These are phyloP conservation scores for Comarum palustre DNA, from an alignment of 306 rosid genomes.

Conservation along the genomic window DNA sequence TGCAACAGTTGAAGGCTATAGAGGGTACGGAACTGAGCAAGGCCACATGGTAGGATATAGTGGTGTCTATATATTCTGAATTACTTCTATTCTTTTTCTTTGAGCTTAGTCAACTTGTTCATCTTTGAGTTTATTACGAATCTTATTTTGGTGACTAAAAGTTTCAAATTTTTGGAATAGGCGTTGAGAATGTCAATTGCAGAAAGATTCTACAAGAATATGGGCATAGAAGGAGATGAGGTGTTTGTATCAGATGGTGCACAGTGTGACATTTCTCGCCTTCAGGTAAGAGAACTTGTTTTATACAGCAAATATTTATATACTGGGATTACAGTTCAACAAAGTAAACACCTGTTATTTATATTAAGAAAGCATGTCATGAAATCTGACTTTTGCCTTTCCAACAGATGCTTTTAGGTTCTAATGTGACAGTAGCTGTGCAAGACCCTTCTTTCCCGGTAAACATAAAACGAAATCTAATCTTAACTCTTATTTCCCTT, in stretches of 20 bases:
- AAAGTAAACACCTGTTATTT: neutral
- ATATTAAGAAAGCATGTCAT: neutral
- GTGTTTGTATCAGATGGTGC: constrained; percentile 69
- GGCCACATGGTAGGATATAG: constrained; percentile 49
- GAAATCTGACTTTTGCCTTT: neutral
- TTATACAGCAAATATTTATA: neutral
- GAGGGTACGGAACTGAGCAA: constrained; percentile 72
- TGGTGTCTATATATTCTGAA: neutral
- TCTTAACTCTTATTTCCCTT: neutral
- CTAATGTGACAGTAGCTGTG: constrained; percentile 52
- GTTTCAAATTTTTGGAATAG: constrained; percentile 19
- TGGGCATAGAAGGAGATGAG: constrained; percentile 41
- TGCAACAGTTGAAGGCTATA: constrained; percentile 54
- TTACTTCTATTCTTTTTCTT: neutral
- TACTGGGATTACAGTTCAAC: neutral
- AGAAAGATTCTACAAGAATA: constrained; percentile 39
- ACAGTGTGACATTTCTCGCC: constrained; percentile 63
- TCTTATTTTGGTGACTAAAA: neutral
- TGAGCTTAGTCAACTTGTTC: neutral
- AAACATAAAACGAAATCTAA: constrained; percentile 3
- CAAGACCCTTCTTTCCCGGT: constrained; percentile 71
- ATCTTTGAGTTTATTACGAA: neutral
- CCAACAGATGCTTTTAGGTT: constrained; percentile 48
- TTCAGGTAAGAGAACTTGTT: constrained; percentile 36
- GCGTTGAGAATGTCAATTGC: constrained; percentile 48